These are phyloP conservation scores for Auricularia auricula-judae DNA, from an alignment of 768 basidiomycete species.

Conservation along the genomic window DNA sequence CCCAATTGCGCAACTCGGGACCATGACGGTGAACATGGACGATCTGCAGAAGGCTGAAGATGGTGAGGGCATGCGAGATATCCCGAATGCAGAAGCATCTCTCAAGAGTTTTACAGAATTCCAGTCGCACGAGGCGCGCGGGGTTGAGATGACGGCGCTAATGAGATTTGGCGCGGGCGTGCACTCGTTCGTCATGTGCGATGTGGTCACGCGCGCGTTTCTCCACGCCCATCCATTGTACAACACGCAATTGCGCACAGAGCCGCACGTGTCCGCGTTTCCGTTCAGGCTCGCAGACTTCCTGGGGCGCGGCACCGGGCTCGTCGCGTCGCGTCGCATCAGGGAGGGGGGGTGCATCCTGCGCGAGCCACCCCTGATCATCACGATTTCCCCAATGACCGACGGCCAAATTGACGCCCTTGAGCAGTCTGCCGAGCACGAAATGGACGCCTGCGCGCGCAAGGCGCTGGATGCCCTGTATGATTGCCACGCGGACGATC, in stretches of 20 bases:
- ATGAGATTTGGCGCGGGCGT: too few species aligned
- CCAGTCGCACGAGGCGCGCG: too few species aligned
- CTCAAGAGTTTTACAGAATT: too few species aligned
- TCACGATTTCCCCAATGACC: not conserved
- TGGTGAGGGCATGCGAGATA: too few species aligned
- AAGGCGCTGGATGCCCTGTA: not conserved
- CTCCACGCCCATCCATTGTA: not conserved
- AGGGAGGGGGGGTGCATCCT: conserved; percentile 14
- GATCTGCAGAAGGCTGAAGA: too few species aligned
- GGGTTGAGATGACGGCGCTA: too few species aligned
- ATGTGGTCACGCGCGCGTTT: not conserved
- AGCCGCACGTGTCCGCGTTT: not conserved
- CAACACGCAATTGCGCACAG: not conserved
- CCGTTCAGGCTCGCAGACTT: conserved; percentile 29
- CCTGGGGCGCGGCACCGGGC: conserved; percentile 45
- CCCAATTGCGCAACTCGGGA: too few species aligned
- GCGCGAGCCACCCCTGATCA: conserved; percentile 18
- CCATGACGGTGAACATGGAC: too few species aligned
- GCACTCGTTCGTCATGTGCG: not conserved
- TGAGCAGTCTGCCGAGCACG: not conserved
- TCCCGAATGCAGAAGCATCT: too few species aligned
- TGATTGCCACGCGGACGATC: not conserved
- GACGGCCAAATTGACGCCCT: not conserved
- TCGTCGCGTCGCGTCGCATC: conserved; percentile 41
- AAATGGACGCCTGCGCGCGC: not conserved